Evolutionary conservation across 2,329 filamentous ascomycete genomes (phyloP).

Genomic region (Thielaviopsis populi): DNA sequence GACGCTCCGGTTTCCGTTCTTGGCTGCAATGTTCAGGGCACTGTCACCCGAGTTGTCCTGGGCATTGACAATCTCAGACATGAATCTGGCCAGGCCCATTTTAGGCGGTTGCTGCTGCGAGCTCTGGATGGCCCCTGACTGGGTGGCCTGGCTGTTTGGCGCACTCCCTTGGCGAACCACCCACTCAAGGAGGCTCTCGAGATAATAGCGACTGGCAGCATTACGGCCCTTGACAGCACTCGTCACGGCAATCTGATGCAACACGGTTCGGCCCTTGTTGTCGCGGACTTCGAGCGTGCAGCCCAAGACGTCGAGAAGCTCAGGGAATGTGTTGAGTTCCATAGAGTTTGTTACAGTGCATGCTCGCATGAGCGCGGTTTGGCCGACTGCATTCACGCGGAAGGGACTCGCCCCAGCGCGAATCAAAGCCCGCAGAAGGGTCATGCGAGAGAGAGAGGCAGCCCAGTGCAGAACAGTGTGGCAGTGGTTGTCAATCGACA

Average conservation of each 20-base stretch:
- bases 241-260: constrained; percentile 92
- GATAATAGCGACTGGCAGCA: constrained; percentile 84
- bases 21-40: constrained; percentile 79
- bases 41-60: constrained; percentile 91
- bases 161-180: constrained; percentile 71
- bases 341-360: constrained; percentile 89
- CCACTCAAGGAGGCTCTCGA: constrained; percentile 88
- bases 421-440: constrained; percentile 67
- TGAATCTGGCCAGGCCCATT: constrained; percentile 82
- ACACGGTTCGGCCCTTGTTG: constrained; percentile 73
- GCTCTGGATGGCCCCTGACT: constrained; percentile 26
- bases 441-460: constrained; percentile 74
- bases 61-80: constrained; percentile 92
- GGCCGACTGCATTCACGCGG: constrained; percentile 74
- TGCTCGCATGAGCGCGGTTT: constrained; percentile 85
- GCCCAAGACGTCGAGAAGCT: constrained; percentile 75
- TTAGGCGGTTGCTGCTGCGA: constrained; percentile 36
- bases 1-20: constrained; percentile 85
- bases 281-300: constrained; percentile 84
- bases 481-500: constrained; percentile 75
- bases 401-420: constrained; percentile 73
- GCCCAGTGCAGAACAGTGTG: constrained; percentile 96
- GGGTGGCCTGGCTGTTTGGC: constrained; percentile 35
- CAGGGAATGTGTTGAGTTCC: constrained; percentile 78
- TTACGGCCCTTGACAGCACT: constrained; percentile 90